Evolutionary conservation across 2,329 filamentous ascomycete genomes (phyloP), one percentile per base, ranked within the genome.

Genomic region (Fusarium citri): DNA sequence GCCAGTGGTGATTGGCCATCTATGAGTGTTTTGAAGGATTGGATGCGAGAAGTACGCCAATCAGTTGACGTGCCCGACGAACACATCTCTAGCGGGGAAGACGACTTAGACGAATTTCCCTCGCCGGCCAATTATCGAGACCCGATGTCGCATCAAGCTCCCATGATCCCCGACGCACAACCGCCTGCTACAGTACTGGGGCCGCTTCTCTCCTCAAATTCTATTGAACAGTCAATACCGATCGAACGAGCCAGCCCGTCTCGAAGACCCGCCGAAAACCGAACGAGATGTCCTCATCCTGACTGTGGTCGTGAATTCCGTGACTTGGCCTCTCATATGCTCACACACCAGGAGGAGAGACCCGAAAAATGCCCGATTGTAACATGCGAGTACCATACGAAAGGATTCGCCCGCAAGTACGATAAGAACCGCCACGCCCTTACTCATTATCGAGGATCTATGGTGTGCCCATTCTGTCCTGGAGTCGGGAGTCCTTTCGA

Each of bases 351-450:
- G 81, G 92, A 91, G 64, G 94, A 98, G 81, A 87, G 96, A 30
- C 96, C 96, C 0, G 95, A 98, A 77, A 98, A 98, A 79, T 99
- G 96, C 79, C 95, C 95, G 0, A 98, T 98, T 64, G 86, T 91
- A 59, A 94, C 91, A 4, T 98, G 95, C 83, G 94, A 98, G 76
- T 98, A 98, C 78, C 92, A 98, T 80, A 87, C 88, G 73, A 98
- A 98, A 80, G 95, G 95, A 0, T 98, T 98, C 76, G 95, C 95
- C 5, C 88, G 95, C 66, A 98, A 98, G 80, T 99, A 98, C 78
- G 96, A 98, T 83, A 98, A 98, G 85, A 98, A 98, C 80, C 86
- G 96, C 15, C 96, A 99, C 78, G 97, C 95, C 3, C 82, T 98
- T 69, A 98, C 95, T 5, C 96, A 98, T 78, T 99, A 98, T 85